These are phyloP conservation scores for Cladosporium velox DNA, from an alignment of 2,329 filamentous ascomycete species.

Conservation along the genomic window DNA sequence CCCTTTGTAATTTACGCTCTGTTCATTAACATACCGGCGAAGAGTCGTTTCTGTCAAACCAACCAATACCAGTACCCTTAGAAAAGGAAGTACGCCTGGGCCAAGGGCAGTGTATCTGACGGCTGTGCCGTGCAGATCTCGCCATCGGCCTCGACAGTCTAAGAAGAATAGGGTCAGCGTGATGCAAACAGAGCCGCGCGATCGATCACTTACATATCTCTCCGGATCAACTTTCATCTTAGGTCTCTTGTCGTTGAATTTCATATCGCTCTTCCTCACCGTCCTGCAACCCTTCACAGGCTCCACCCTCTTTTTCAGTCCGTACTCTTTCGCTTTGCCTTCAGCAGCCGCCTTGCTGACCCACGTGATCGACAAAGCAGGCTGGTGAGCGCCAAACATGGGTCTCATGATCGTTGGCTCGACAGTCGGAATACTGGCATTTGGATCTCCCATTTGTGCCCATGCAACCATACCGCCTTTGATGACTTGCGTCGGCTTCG, in stretches of 20 bases:
- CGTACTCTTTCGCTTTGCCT: conserved; percentile 70
- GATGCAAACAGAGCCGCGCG: neutral
- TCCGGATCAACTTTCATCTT: conserved; percentile 91
- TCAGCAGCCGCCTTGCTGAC: conserved; percentile 73
- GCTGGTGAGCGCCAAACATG: conserved; percentile 77
- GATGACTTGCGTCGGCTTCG: conserved; percentile 77
- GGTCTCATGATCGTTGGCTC: conserved; percentile 81
- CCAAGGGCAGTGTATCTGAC: conserved; percentile 68
- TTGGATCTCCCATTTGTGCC: conserved; percentile 70
- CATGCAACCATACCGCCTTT: conserved; percentile 87
- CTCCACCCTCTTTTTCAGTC: conserved; percentile 76
- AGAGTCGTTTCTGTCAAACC: neutral
- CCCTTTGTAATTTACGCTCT: neutral
- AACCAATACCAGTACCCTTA: neutral
- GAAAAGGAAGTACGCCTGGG: conserved; percentile 75
- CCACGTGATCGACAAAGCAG: conserved; percentile 69
- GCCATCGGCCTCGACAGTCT: conserved; percentile 80
- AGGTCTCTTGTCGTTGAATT: conserved; percentile 80
- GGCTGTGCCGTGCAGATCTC: conserved; percentile 72
- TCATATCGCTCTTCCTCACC: conserved; percentile 85
- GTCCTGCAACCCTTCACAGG: conserved; percentile 73
- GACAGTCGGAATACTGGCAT: conserved; percentile 75
- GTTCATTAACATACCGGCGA: neutral
- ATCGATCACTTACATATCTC: conserved; percentile 62
- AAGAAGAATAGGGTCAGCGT: conserved; percentile 25